These are phyloP conservation scores for Raphanus sativus DNA, from an alignment of 345 rosid genomes.

Conservation along the genomic window DNA sequence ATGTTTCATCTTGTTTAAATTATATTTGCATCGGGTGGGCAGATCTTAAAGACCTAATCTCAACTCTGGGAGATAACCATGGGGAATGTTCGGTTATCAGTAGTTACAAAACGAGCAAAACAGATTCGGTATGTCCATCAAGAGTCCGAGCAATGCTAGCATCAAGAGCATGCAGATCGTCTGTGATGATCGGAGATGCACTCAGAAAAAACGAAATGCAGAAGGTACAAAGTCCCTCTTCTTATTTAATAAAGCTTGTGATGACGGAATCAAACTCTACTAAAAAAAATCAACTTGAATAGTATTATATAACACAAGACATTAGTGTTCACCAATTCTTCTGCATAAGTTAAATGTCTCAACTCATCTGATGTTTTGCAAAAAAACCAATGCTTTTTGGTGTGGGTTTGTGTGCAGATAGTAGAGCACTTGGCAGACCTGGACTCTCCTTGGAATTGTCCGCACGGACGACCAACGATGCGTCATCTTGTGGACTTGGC, in stretches of 20 bases:
- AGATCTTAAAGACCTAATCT: slow-evolving; percentile 90
- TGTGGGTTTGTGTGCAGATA: slow-evolving; percentile 49
- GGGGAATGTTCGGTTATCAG: slow-evolving; percentile 80
- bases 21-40: slow-evolving; percentile 30
- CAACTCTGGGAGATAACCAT: slow-evolving; percentile 73
- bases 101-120: slow-evolving; percentile 70
- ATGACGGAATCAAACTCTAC: not conserved
- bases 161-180: slow-evolving; percentile 88
- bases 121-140: slow-evolving; percentile 80
- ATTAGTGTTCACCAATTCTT: not conserved
- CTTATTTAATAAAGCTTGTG: not conserved
- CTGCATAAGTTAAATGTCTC: not conserved
- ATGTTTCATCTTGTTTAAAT: not conserved
- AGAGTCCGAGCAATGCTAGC: slow-evolving; percentile 94
- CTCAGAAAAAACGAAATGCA: slow-evolving; percentile 84
- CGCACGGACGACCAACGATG: slow-evolving; percentile 99
- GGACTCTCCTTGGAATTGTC: slow-evolving; percentile 99
- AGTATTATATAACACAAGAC: not conserved
- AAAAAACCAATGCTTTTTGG: not conserved
- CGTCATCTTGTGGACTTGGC: slow-evolving; percentile 88
- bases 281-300: not conserved
- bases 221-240: slow-evolving; percentile 48
- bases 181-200: slow-evolving; percentile 87
- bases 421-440: slow-evolving; percentile 72
- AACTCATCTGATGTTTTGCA: not conserved